phyloP scores from a whole-genome alignment of 2,329 filamentous ascomycete species.

The Botrytis fragariae region DNA sequence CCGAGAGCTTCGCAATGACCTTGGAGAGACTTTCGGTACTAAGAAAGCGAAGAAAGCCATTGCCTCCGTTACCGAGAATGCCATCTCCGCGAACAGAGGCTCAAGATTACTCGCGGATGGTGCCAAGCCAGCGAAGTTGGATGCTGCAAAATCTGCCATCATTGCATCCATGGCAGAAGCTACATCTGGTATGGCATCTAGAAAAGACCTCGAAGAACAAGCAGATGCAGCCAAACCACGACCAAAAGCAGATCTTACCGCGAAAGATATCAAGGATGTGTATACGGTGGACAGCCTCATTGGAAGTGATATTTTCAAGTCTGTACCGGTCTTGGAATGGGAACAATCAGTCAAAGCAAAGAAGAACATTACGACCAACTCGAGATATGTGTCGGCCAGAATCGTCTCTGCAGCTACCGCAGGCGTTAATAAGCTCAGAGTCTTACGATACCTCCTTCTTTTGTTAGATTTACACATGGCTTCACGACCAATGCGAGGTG shows the following conservation, averaged over 20 bases:
- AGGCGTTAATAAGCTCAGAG: slow-evolving; percentile 51
- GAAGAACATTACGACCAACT: slow-evolving; percentile 53
- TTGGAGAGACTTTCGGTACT: slow-evolving; percentile 78
- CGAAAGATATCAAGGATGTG: slow-evolving; percentile 67
- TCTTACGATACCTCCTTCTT: slow-evolving; percentile 59
- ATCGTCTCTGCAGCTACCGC: slow-evolving; percentile 48
- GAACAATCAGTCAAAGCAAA: slow-evolving; percentile 61
- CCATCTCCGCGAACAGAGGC: slow-evolving; percentile 49
- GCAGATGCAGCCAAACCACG: slow-evolving; percentile 70
- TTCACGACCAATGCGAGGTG: slow-evolving; percentile 45
- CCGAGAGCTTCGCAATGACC: slow-evolving; percentile 61
- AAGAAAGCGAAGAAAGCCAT: slow-evolving; percentile 83
- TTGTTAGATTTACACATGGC: slow-evolving; percentile 53
- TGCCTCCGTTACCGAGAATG: slow-evolving; percentile 65
- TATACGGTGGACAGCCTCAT: slow-evolving; percentile 68
- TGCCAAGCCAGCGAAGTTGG: slow-evolving; percentile 49
- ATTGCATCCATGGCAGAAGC: slow-evolving; percentile 61
- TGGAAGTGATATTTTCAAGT: slow-evolving; percentile 63
- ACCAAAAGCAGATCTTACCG: slow-evolving; percentile 65
- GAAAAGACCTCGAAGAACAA: slow-evolving; percentile 61
- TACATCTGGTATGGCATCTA: slow-evolving; percentile 64
- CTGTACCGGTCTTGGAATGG: slow-evolving; percentile 72
- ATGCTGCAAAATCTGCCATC: slow-evolving; percentile 56
- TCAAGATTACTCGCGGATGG: slow-evolving; percentile 40
- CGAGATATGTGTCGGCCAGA: slow-evolving; percentile 64